phyloP scores from a whole-genome alignment of 805 yeast species.

The Saccharomycopsis olivae region DNA sequence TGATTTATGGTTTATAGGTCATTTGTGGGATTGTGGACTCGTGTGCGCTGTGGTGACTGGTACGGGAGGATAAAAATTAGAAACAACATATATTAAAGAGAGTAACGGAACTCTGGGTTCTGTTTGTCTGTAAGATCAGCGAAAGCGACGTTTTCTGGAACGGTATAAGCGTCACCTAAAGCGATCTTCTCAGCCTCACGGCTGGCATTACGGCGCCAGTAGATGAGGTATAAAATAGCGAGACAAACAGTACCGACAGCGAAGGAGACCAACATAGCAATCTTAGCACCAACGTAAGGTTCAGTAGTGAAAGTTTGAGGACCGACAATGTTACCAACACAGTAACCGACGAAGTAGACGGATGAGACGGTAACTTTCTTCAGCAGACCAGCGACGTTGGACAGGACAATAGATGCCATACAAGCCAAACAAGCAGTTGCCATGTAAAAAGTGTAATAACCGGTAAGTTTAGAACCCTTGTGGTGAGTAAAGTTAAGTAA shows the following conservation, averaged over 20 bases:
- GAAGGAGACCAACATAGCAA: conserved; percentile 28
- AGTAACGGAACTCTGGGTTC: conserved; percentile 43
- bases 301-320: conserved; percentile 48
- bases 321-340: conserved; percentile 60
- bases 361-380: conserved; percentile 45
- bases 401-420: conserved; percentile 26
- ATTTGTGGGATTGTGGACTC: no score
- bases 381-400: conserved; percentile 61
- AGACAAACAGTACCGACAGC: conserved; percentile 23
- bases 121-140: conserved; percentile 45
- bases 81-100: not conserved
- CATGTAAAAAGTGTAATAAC: conserved; percentile 28
- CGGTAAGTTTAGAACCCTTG: conserved; percentile 23
- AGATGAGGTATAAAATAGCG: conserved; percentile 28
- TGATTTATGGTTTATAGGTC: no score
- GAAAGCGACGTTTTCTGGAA: conserved; percentile 28
- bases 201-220: conserved; percentile 18
- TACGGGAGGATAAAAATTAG: no score
- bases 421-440: conserved; percentile 29
- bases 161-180: conserved; percentile 17
- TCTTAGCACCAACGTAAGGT: conserved; percentile 25
- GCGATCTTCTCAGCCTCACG: conserved; percentile 15
- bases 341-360: conserved; percentile 50
- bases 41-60: no score
- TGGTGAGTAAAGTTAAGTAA: conserved; percentile 34